A percentile compares a stretch with the other conserved stretches of the same genome.
Evolutionary conservation across 495 filamentous ascomycete genomes (phyloP).

Genomic region (Patellaria atrata): DNA sequence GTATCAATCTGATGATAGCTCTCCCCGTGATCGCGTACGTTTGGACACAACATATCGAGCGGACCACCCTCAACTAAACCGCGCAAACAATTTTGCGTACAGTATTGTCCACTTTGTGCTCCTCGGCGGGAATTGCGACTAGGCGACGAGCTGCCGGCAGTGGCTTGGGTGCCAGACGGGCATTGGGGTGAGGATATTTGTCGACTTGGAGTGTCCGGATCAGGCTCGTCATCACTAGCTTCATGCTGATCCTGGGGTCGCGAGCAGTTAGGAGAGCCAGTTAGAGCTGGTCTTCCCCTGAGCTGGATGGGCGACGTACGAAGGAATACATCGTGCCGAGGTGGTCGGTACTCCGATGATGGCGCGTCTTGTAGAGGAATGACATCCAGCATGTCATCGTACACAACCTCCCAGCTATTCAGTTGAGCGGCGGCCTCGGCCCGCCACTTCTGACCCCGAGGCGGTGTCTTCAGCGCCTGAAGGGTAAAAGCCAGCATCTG

Average conservation of each 20-base stretch:
- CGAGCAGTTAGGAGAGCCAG: slow-evolving; percentile 3
- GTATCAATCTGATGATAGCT: slow-evolving; percentile 11
- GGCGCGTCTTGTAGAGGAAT: slow-evolving; percentile 9
- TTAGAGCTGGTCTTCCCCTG: slow-evolving; percentile 2
- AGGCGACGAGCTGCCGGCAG: slow-evolving; percentile 21
- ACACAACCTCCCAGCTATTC: slow-evolving; percentile 15
- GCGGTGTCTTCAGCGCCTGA: slow-evolving; percentile 9
- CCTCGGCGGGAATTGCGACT: slow-evolving; percentile 5
- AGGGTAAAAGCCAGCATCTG: slow-evolving; percentile 19
- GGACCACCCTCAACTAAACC: slow-evolving; percentile 26
- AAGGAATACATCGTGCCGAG: slow-evolving; percentile 6
- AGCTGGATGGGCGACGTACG: slow-evolving; percentile 15
- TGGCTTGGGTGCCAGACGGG: slow-evolving; percentile 25
- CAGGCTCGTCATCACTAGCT: slow-evolving; percentile 9
- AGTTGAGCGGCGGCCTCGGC: slow-evolving; percentile 4
- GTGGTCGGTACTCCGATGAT: slow-evolving; percentile 15
- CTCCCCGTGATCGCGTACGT: slow-evolving; percentile 21
- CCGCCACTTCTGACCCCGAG: slow-evolving; percentile 11
- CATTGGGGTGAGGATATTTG: slow-evolving; percentile 6
- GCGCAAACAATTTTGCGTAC: slow-evolving; percentile 34
- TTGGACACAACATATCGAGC: slow-evolving; percentile 32
- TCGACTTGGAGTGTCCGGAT: slow-evolving; percentile 15
- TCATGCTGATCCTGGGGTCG: slow-evolving; percentile 6
- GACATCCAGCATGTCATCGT: slow-evolving; percentile 10
- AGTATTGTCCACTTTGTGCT: slow-evolving; percentile 23